These are phyloP conservation scores for Geotrichum carabidarum DNA, from an alignment of 1,139 yeast species.

Conservation along the genomic window DNA sequence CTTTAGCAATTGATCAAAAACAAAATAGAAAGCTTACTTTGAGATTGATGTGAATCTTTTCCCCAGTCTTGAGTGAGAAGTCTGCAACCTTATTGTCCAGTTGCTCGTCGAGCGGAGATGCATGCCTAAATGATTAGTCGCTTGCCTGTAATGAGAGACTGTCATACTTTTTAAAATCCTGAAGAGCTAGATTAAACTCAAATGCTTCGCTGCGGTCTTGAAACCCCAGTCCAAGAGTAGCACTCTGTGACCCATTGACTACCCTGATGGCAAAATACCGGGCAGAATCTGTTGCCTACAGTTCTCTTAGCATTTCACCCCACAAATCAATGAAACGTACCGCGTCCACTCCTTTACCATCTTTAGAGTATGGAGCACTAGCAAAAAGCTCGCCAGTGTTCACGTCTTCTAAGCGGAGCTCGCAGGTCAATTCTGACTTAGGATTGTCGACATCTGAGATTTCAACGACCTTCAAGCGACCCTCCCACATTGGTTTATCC, in stretches of 20 bases:
- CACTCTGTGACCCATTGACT: slow-evolving; percentile 34
- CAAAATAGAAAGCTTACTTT: slow-evolving; percentile 19
- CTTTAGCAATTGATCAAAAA: background rate
- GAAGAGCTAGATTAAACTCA: slow-evolving; percentile 41
- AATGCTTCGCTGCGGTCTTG: slow-evolving; percentile 37
- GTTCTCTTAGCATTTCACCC: slow-evolving; percentile 21
- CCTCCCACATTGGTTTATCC: slow-evolving; percentile 39
- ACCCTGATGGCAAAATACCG: slow-evolving; percentile 36
- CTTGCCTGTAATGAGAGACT: background rate
- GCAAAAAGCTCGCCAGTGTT: slow-evolving; percentile 36
- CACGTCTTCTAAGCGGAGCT: slow-evolving; percentile 33
- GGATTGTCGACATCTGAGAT: slow-evolving; percentile 23
- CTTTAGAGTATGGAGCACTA: slow-evolving; percentile 32
- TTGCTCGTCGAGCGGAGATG: slow-evolving; percentile 22
- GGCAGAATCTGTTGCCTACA: slow-evolving; percentile 30
- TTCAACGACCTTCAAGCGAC: slow-evolving; percentile 36
- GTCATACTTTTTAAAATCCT: slow-evolving; percentile 33
- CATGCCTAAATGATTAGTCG: slow-evolving; percentile 21
- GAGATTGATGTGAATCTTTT: slow-evolving; percentile 28
- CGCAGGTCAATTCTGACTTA: slow-evolving; percentile 27
- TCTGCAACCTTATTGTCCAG: slow-evolving; percentile 23
- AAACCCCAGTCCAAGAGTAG: slow-evolving; percentile 43
- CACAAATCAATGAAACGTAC: slow-evolving; percentile 22
- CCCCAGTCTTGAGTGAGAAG: slow-evolving; percentile 32
- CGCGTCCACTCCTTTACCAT: slow-evolving; percentile 32